These are phyloP conservation scores for Leccinum incarnatum DNA, from an alignment of 768 basidiomycete genomes.

Conservation along the genomic window DNA sequence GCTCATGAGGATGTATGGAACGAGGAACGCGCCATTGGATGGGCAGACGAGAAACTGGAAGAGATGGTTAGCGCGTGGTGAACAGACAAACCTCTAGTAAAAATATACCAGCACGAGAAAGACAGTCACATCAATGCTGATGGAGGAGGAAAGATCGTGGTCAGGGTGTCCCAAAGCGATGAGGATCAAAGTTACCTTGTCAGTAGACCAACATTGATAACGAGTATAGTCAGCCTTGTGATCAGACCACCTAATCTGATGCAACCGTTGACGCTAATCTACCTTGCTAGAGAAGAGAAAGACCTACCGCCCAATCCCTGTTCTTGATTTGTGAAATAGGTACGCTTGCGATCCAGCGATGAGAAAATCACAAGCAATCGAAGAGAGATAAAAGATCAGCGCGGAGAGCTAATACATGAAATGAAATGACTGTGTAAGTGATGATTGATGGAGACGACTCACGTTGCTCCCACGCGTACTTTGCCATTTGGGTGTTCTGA, in stretches of 20 bases:
- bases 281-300: background rate
- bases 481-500: slow-evolving; percentile 33
- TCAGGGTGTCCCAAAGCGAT: background rate
- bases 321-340: slow-evolving; percentile 31
- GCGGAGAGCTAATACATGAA: slow-evolving; percentile 26
- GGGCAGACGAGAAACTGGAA: slow-evolving; percentile 35
- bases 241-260: slow-evolving; percentile 32
- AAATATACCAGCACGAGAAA: slow-evolving; percentile 26
- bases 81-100: background rate
- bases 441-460: background rate
- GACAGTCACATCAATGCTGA: slow-evolving; percentile 30
- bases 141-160: background rate
- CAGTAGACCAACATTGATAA: slow-evolving; percentile 35
- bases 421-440: background rate
- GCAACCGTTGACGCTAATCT: background rate
- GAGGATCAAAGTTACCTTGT: slow-evolving; percentile 27
- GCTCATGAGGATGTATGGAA: slow-evolving; percentile 39
- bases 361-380: slow-evolving; percentile 33
- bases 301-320: slow-evolving; percentile 28
- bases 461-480: slow-evolving; percentile 33
- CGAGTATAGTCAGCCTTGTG: slow-evolving; percentile 32
- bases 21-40: slow-evolving; percentile 34
- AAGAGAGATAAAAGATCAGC: slow-evolving; percentile 32
- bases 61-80: slow-evolving; percentile 1
- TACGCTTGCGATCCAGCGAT: slow-evolving; percentile 36